These are phyloP conservation scores for Aspergillus awamori DNA, from an alignment of 2,329 filamentous ascomycete genomes.

Conservation along the genomic window DNA sequence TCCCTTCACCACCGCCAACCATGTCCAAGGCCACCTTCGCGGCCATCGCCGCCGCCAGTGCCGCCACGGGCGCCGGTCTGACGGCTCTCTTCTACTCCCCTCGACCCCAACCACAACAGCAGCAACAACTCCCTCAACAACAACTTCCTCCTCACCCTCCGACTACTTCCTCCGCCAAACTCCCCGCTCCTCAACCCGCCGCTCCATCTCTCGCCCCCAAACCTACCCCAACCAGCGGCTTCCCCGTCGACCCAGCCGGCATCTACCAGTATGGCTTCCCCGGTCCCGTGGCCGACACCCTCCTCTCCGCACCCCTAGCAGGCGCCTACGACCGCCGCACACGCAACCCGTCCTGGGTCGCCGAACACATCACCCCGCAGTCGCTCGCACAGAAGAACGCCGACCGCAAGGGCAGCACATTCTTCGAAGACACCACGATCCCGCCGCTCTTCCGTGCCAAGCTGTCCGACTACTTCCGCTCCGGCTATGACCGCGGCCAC, in stretches of 20 bases:
- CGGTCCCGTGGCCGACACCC: slow-evolving; percentile 82
- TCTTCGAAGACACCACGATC: slow-evolving; percentile 78
- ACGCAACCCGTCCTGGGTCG: slow-evolving; percentile 91
- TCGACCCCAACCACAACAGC: slow-evolving; percentile 29
- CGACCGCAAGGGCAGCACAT: slow-evolving; percentile 81
- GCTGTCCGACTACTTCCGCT: slow-evolving; percentile 91
- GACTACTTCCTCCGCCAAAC: slow-evolving; percentile 24
- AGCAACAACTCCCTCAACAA: slow-evolving; percentile 22
- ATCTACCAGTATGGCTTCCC: slow-evolving; percentile 90
- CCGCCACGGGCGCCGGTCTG: slow-evolving; percentile 73
- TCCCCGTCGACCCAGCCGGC: slow-evolving; percentile 71
- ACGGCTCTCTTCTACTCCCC: slow-evolving; percentile 69
- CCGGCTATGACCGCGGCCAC: slow-evolving; percentile 93
- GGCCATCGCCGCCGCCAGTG: slow-evolving; percentile 74
- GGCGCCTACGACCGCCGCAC: slow-evolving; percentile 88
- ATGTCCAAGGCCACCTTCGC: slow-evolving; percentile 82
- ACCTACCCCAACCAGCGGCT: slow-evolving; percentile 25
- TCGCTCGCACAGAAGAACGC: slow-evolving; percentile 75
- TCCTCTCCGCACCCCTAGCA: slow-evolving; percentile 73
- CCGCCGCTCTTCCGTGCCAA: slow-evolving; percentile 86
- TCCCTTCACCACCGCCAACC: slow-evolving; percentile 26
- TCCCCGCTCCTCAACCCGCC: slow-evolving; percentile 45
- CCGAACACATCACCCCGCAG: slow-evolving; percentile 90
- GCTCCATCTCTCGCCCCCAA: slow-evolving; percentile 34
- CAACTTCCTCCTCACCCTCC: slow-evolving; percentile 33